Percentiles rank a stretch among this genome's conserved stretches.
Conservation (phyloP, 805 yeast species). For the Cyberlindnera americana region DNA sequence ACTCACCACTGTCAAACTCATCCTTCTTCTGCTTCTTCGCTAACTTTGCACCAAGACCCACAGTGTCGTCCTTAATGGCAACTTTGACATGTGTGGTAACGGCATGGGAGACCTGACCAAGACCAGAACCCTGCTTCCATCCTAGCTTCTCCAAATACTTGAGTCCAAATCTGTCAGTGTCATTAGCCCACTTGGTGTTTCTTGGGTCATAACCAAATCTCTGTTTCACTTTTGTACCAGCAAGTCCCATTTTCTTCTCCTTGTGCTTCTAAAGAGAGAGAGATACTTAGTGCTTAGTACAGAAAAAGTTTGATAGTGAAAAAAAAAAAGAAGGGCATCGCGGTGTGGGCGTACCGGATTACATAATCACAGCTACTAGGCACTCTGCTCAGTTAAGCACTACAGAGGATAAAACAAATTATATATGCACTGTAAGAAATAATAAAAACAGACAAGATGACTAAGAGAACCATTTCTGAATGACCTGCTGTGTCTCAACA, state of each 20-base stretch:
- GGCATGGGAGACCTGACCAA: constrained; percentile 68
- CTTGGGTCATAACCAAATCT: constrained; percentile 91
- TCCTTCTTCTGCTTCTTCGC: constrained; percentile 56
- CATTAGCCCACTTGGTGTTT: constrained; percentile 92
- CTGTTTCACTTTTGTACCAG: constrained; percentile 75
- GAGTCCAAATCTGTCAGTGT: constrained; percentile 81
- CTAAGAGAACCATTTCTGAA: constrained; percentile 56
- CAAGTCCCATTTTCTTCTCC: constrained; percentile 87
- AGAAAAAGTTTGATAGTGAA: constrained; percentile 3
- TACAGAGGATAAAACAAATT: not conserved
- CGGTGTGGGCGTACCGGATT: not conserved
- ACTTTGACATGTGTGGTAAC: constrained; percentile 82
- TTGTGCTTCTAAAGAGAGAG: no score
- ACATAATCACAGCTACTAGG: not conserved
- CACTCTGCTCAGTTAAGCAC: no score
- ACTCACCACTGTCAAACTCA: constrained; percentile 75
- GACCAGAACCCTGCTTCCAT: constrained; percentile 90
- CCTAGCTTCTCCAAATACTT: constrained; percentile 78
- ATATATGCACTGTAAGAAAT: not conserved
- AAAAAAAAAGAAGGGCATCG: not conserved
- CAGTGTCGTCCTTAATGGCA: constrained; percentile 70
- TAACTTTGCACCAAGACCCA: constrained; percentile 86
- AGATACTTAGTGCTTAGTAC: not conserved
- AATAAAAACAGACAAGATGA: not conserved
- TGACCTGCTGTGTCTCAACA: constrained; percentile 54